A percentile compares a stretch with the other conserved stretches of the same genome.
These are phyloP conservation scores for Kingdonia uniflora DNA, from an alignment of 164 flowering plant species.

Conservation along the genomic window DNA sequence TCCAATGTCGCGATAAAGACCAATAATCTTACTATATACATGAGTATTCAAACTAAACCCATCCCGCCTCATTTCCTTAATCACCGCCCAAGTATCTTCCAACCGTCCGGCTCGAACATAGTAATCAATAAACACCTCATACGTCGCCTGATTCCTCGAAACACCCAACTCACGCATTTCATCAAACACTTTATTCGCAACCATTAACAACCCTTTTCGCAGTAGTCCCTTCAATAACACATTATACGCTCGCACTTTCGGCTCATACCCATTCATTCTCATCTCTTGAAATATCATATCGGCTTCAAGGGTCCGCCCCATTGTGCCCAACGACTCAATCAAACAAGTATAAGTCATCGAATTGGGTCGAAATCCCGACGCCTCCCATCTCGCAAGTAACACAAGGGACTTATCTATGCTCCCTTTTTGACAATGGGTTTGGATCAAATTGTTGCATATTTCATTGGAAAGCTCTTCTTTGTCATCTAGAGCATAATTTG, in stretches of 20 bases:
- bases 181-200: slow-evolving; percentile 29
- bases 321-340: slow-evolving; percentile 45
- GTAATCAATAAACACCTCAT: slow-evolving; percentile 47
- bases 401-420: slow-evolving; percentile 42
- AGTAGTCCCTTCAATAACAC: slow-evolving; percentile 46
- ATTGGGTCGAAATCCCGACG: slow-evolving; percentile 38
- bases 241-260: slow-evolving; percentile 30
- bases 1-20: slow-evolving; percentile 69
- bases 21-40: slow-evolving; percentile 57
- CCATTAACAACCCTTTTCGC: slow-evolving; percentile 48
- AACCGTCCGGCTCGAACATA: slow-evolving; percentile 52
- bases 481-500: neutral
- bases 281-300: slow-evolving; percentile 63
- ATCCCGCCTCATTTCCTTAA: slow-evolving; percentile 44
- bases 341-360: slow-evolving; percentile 30
- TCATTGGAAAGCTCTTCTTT: slow-evolving; percentile 31
- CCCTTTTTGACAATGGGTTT: slow-evolving; percentile 30
- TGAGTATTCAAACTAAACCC: slow-evolving; percentile 35
- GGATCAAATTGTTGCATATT: slow-evolving; percentile 31
- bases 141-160: slow-evolving; percentile 35
- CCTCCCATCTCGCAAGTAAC: slow-evolving; percentile 48
- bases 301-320: slow-evolving; percentile 71
- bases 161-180: slow-evolving; percentile 34
- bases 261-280: slow-evolving; percentile 26
- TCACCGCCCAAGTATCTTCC: slow-evolving; percentile 47